Conservation (phyloP, 1,139 yeast species). For the Debaryomycetaceae sp. region DNA sequence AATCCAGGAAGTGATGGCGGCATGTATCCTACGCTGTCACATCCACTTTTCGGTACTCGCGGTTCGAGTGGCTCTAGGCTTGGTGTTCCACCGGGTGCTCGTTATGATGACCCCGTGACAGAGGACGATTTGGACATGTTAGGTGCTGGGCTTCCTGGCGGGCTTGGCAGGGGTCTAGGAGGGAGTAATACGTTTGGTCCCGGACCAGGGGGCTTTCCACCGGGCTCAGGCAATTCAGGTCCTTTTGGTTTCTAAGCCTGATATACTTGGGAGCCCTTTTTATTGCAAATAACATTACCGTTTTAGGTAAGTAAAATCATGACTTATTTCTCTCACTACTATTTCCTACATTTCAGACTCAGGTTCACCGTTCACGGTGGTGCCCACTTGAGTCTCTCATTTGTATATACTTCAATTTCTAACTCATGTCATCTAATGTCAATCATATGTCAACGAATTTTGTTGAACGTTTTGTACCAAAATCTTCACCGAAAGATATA, state of each 20-base stretch:
- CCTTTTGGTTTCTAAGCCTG: background rate
- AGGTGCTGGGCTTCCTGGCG: conserved; percentile 51
- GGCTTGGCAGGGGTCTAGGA: conserved; percentile 24
- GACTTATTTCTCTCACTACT: background rate
- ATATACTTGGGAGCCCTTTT: background rate
- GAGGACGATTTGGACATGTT: conserved; percentile 40
- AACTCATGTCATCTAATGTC: too few species aligned
- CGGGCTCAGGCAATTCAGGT: background rate
- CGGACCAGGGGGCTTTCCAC: conserved; percentile 4
- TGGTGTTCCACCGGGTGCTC: conserved; percentile 49
- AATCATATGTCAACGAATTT: too few species aligned
- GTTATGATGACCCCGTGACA: conserved; percentile 53
- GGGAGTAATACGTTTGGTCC: conserved; percentile 11
- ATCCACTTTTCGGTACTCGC: conserved; percentile 42
- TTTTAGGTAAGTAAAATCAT: background rate
- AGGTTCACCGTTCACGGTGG: too few species aligned
- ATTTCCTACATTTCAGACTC: too few species aligned
- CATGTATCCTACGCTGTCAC: conserved; percentile 51
- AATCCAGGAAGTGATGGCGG: conserved; percentile 35
- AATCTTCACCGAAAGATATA: too few species aligned
- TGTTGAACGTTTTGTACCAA: too few species aligned
- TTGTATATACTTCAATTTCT: too few species aligned
- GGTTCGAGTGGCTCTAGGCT: conserved; percentile 21
- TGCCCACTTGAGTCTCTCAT: too few species aligned
- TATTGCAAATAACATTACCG: background rate